Evolutionary conservation across 148 eudicot genomes (phyloP).

Genomic region (Selenicereus undatus): DNA sequence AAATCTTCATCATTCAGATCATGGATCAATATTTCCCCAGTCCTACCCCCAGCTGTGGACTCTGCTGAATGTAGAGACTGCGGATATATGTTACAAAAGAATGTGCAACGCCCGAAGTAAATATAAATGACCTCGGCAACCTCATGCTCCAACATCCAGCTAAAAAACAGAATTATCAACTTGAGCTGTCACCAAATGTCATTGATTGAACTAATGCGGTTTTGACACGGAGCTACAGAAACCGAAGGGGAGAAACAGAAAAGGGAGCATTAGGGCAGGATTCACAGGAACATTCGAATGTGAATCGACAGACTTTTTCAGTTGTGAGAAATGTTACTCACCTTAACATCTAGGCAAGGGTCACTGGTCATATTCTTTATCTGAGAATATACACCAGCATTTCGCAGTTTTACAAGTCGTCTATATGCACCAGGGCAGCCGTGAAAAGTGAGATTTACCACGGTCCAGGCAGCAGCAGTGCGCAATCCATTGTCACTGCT

Average conservation of each 20-base stretch:
- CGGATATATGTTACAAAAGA: conserved; percentile 13
- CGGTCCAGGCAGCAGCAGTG: conserved; percentile 71
- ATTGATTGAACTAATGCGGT: conserved; percentile 55
- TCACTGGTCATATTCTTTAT: conserved; percentile 78
- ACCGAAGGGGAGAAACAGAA: not conserved
- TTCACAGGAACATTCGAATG: not conserved
- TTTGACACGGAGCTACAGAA: conserved; percentile 69
- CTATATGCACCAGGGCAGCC: conserved; percentile 58
- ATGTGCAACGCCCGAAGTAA: conserved; percentile 4
- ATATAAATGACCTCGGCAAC: conserved; percentile 13
- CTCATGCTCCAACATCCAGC: conserved; percentile 6
- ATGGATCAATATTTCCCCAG: not conserved
- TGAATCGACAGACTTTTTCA: not conserved
- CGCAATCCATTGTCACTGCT: conserved; percentile 63
- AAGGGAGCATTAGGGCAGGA: not conserved
- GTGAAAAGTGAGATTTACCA: conserved; percentile 73
- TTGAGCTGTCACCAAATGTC: conserved; percentile 43
- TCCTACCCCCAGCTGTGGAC: not conserved
- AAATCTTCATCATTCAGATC: not conserved
- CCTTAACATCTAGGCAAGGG: conserved; percentile 89
- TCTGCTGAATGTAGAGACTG: conserved; percentile 7
- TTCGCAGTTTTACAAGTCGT: conserved; percentile 52
- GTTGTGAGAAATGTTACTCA: conserved; percentile 21
- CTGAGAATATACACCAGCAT: conserved; percentile 61
- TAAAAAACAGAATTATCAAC: conserved; percentile 24